Percentiles rank a stretch among this genome's conserved stretches.
These are phyloP conservation scores for Berkeleyomyces rouxiae DNA, from an alignment of 2,329 filamentous ascomycete species.

Conservation along the genomic window DNA sequence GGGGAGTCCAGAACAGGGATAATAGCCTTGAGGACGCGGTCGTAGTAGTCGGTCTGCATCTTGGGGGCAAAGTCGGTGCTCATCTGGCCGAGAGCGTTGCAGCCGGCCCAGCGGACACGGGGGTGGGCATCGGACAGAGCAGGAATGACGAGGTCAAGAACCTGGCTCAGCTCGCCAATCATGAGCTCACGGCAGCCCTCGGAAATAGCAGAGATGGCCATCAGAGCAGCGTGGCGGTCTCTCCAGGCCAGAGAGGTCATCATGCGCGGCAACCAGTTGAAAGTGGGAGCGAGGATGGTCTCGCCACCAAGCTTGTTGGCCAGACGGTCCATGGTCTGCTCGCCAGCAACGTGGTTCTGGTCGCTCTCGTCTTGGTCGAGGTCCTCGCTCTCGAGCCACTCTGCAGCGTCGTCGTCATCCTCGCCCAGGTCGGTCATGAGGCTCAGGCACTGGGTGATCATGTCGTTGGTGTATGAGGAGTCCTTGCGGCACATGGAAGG, in stretches of 20 bases:
- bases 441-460: slow-evolving; percentile 96
- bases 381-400: slow-evolving; percentile 89
- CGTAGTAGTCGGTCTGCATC: slow-evolving; percentile 94
- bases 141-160: slow-evolving; percentile 86
- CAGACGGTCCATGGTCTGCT: slow-evolving; percentile 94
- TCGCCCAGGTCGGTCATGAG: slow-evolving; percentile 93
- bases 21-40: slow-evolving; percentile 72
- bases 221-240: slow-evolving; percentile 87
- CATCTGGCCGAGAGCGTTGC: slow-evolving; percentile 98
- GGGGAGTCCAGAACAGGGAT: slow-evolving; percentile 81
- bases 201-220: slow-evolving; percentile 97
- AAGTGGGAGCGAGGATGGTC: slow-evolving; percentile 81
- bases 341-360: slow-evolving; percentile 89
- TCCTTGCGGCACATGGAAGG: slow-evolving; percentile 94
- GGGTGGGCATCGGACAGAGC: slow-evolving; percentile 80
- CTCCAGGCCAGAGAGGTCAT: slow-evolving; percentile 90
- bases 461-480: slow-evolving; percentile 75
- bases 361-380: slow-evolving; percentile 93
- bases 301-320: slow-evolving; percentile 95
- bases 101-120: slow-evolving; percentile 90
- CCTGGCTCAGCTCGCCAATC: slow-evolving; percentile 85
- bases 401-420: slow-evolving; percentile 85
- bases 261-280: slow-evolving; percentile 95
- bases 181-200: slow-evolving; percentile 93
- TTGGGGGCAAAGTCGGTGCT: slow-evolving; percentile 96